Base-by-base conservation (phyloP, 331 rosid species). In the Ulmus americana region DNA sequence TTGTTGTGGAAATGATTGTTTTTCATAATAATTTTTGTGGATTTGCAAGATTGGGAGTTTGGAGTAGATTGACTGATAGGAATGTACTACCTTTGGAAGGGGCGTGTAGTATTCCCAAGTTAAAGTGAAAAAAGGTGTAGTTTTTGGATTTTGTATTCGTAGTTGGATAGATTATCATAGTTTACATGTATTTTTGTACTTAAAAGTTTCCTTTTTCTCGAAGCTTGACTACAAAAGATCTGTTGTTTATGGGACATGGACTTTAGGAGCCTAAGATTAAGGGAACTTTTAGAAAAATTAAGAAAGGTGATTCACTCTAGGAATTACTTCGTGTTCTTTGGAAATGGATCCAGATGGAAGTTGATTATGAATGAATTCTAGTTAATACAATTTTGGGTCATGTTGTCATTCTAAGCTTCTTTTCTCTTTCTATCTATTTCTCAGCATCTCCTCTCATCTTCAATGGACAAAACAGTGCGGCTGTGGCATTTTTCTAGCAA, bases 381-480 rank as follows among this genome's bases (percentile, higher is more conserved):
- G 8, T 59, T 20, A 39, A 28, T 54, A 40, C 35, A 18, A 41
- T 8, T 20, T 66, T 63, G 38, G 58, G 39, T 52, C 69, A 71
- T 5, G 46, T 18, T 40, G 2, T 35, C 55, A 55, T 3, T 49
- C 18, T 28, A 16, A 18, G 57, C 46, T 39, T 42, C 28, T 39
- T 57, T 12, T 41, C 12, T 65, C 15, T 64, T 49, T 44, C 60
- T 73, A 57, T 57, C 46, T 38, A 47, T 65, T 61, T 61, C 42
- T 44, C 95, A 94, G 99, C 95, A 82, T 53, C 76, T 94, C 85
- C 99, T 94, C 79, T 94, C 99, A 72, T 90, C 99, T 69, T 94
- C 99, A 64, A 94, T 94, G 99, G 99, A 94, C 86, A 94, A 94
- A 85, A 94, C 99, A 2, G 99, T 94, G 76, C 86, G 97, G 81